Base-by-base conservation (phyloP, 495 filamentous ascomycete species). In the Penicillium paxilli region DNA sequence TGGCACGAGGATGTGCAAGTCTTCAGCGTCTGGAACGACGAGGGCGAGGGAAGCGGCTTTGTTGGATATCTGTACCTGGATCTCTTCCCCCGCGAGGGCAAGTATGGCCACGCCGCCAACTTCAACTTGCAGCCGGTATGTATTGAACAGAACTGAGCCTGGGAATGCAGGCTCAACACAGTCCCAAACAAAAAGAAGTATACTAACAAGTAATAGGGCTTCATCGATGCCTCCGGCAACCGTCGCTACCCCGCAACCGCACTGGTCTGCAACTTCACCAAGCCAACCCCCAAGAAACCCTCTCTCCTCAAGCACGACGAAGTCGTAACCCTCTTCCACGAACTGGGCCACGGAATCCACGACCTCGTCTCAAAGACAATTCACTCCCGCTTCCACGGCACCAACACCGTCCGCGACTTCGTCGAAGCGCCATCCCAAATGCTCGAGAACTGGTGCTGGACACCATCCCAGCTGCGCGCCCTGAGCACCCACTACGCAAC, bases 391-490 rank as follows among this genome's bases (percentile, higher is more conserved):
- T 89, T 90, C 78, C 87, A 88, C 66, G 86, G 86, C 52, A 87
- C 85, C n/a, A 83, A 71, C 63, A 87, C 84, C 3, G 86, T 86
- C 9, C 79, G 84, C 17, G 87, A 90, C 72, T 89, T 88, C 57
- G 86, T 88, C 65, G 87, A 89, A 67, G 84, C 84, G 5, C 87
- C 87, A 26, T 81, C 75, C 49, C 87, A 89, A 60, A 87, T 89
- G 84, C 77, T 90, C 3, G 87, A 89, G 71, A 88, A 89, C 69
- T 90, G 87, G 87, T 88, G 83, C 75, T 88, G 85, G 85, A 86
- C 81, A 1, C 82, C 86, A 4, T 80, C 79, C 4, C 86, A 88
- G 64, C 79, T 89, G 17, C 83, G 81, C 54, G 66, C 80, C n/a
- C 71, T 88, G 19, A 86, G 82, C 70, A 71, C 78, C 41, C 86